Base-by-base conservation (phyloP, 768 basidiomycete species). In the Rhodotorula toruloides region DNA sequence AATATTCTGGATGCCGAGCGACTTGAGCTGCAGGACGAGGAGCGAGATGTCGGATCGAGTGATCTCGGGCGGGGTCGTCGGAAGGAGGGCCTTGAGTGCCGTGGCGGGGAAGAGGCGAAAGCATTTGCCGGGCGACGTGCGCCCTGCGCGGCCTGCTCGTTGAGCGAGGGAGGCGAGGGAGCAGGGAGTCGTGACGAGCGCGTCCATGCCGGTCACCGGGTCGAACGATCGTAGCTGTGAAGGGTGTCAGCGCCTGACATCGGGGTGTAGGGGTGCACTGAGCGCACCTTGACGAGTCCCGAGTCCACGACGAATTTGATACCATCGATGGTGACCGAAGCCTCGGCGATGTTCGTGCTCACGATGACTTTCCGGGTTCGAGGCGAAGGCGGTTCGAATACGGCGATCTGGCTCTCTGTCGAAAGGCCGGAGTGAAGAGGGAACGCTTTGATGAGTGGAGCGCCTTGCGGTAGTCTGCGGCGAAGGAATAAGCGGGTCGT, bases 281-380 rank as follows among this genome's bases (percentile, higher is more conserved):
- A 39, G 22, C 79, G 29, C 71, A 90, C 91, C 84, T 99, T 99
- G 69, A 96, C 93, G 74, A 91, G 91, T 22, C 96, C 96, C 64
- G 86, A 86, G 74, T 99, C 96, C 6, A 98, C 82, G 21, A 99
- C 93, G 74, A 86, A 98, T 71, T 87, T 88, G 67, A 98, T 86
- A 6, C 93, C 92, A 47, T 97, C 91, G 62, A 99, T 97, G 1
- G 96, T 99, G 31, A 99, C 88, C 75, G 90, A 92, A 22, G 96
- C 93, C 79, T 99, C 96, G 22, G 96, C 96, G 54, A 98, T 93
- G 76, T 99, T 99, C 0, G 96, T 99, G 7, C 90, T 83, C 36
- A 96, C 83, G 57, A 99, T 86, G 57, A 96, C 86, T 77, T 98
- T 99, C 59, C 96, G 83, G 5, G 82, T 84, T 52, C 88, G 87